Evolutionary conservation across 495 filamentous ascomycete species (phyloP).

Genomic region (Hypoxylon lienhwacheense): DNA sequence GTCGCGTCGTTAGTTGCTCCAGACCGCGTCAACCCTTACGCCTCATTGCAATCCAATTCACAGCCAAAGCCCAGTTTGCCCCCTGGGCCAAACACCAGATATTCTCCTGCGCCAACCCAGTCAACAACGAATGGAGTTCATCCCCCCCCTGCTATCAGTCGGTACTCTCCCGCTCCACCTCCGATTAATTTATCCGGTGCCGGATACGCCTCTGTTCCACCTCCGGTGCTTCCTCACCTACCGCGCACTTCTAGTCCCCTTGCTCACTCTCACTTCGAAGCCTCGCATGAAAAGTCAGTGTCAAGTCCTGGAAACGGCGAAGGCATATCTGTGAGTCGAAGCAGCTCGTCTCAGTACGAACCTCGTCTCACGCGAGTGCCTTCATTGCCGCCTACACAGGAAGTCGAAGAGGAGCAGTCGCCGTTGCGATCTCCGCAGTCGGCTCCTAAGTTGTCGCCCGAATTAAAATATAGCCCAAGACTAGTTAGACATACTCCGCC

Average conservation of each 20-base stretch:
- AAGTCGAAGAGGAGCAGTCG: conserved; percentile 55
- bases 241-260: conserved; percentile 85
- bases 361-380: conserved; percentile 47
- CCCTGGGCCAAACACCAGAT: conserved; percentile 48
- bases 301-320: conserved; percentile 38
- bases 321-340: conserved; percentile 43
- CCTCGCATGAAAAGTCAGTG: conserved; percentile 47
- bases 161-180: conserved; percentile 59
- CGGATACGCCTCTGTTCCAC: conserved; percentile 45
- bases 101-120: conserved; percentile 62
- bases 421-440: conserved; percentile 32
- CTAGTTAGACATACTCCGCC: conserved; percentile 48
- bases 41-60: conserved; percentile 47
- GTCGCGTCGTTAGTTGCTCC: conserved; percentile 52
- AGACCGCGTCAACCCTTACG: conserved; percentile 67
- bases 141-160: conserved; percentile 46
- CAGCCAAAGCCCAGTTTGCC: conserved; percentile 44
- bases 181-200: conserved; percentile 41
- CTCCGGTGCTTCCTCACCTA: conserved; percentile 67
- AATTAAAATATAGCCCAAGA: conserved; percentile 39
- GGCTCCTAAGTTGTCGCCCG: conserved; percentile 27
- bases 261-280: conserved; percentile 69
- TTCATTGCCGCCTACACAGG: conserved; percentile 55
- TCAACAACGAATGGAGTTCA: conserved; percentile 40
- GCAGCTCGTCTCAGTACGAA: conserved; percentile 52